phyloP scores from a whole-genome alignment of 208 protist species.

The Acanthamoeba castellanii region DNA sequence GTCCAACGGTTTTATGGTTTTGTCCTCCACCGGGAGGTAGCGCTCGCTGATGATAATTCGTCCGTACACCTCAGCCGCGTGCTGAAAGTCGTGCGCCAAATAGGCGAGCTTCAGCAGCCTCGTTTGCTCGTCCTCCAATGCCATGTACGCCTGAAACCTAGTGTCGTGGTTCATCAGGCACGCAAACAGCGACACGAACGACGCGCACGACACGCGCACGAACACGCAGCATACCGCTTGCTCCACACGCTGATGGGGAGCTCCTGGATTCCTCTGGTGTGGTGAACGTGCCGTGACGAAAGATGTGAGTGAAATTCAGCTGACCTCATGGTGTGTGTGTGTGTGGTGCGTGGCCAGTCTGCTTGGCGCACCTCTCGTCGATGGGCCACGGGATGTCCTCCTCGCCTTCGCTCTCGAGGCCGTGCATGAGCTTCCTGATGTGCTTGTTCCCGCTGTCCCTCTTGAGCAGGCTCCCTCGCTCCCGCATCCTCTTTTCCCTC shows the following conservation, averaged over 20 bases:
- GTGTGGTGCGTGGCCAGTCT: background rate
- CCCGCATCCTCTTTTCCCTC: background rate
- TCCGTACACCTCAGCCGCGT: slow-evolving; percentile 73
- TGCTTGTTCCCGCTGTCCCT: background rate
- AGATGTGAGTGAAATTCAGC: background rate
- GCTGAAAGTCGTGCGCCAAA: slow-evolving; percentile 74
- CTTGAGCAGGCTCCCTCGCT: background rate
- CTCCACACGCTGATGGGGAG: slow-evolving; percentile 70
- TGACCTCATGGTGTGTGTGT: background rate
- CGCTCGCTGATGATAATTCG: slow-evolving; percentile 76
- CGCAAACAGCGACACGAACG: background rate
- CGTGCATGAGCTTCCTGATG: background rate
- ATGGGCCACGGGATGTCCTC: slow-evolving; percentile 27
- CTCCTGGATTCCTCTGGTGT: background rate
- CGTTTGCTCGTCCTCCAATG: slow-evolving; percentile 16
- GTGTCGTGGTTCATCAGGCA: background rate
- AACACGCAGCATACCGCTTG: background rate
- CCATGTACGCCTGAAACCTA: slow-evolving; percentile 45
- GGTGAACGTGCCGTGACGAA: background rate
- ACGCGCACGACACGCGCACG: background rate
- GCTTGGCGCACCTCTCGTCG: background rate
- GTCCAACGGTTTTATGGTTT: slow-evolving; percentile 69
- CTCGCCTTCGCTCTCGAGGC: slow-evolving; percentile 26
- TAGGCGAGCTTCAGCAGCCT: slow-evolving; percentile 38
- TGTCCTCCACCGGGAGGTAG: slow-evolving; percentile 67